Conservation (phyloP, 352 stramenopile genomes). For the Globisporangium abappressorium region DNA sequence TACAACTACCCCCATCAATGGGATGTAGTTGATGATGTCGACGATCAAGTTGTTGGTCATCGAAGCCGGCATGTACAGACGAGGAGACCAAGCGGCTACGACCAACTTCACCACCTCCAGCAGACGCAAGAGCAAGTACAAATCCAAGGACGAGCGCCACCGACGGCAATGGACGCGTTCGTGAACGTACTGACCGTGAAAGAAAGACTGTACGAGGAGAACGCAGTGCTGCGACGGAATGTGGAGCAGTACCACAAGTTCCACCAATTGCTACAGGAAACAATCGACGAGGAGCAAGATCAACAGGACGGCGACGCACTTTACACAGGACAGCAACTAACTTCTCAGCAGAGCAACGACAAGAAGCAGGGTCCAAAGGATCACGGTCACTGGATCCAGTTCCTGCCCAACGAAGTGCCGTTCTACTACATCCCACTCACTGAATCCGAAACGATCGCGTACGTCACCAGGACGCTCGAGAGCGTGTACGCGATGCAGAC, state of each 20-base stretch:
- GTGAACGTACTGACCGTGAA: slow-evolving; percentile 5
- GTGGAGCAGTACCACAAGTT: slow-evolving; percentile 29
- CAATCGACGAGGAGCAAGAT: neutral
- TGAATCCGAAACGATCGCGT: slow-evolving; percentile 25
- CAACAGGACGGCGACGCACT: neutral
- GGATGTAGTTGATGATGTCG: slow-evolving; percentile 1
- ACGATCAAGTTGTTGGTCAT: neutral
- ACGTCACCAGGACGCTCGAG: neutral
- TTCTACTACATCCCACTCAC: slow-evolving; percentile 41
- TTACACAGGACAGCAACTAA: neutral
- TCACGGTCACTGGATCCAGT: slow-evolving; percentile 1
- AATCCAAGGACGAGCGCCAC: neutral
- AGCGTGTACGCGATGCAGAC: neutral
- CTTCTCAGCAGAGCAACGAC: neutral
- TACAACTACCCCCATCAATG: slow-evolving; percentile 5
- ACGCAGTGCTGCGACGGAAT: slow-evolving; percentile 26
- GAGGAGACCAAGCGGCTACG: neutral
- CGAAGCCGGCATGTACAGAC: neutral
- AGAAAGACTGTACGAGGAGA: slow-evolving; percentile 31
- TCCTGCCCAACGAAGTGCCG: slow-evolving; percentile 20
- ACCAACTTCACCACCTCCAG: neutral
- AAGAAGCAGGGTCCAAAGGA: neutral
- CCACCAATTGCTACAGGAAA: slow-evolving; percentile 12
- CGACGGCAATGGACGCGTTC: slow-evolving; percentile 2
- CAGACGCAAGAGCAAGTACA: neutral